phyloP scores from a whole-genome alignment of 345 rosid genomes.

The Ceriops decandra region DNA sequence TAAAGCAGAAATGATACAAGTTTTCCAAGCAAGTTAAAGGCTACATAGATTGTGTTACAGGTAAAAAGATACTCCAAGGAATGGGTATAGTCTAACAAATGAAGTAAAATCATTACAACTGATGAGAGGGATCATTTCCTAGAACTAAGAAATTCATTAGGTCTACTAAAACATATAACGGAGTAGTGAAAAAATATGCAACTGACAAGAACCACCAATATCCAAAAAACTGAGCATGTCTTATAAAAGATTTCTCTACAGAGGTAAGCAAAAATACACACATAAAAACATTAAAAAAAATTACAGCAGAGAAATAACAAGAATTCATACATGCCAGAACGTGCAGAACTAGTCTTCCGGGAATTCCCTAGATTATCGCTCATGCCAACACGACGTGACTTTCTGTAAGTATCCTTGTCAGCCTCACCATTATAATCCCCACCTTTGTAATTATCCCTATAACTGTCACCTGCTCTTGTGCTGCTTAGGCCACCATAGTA shows the following conservation, averaged over 20 bases:
- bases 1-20: background rate
- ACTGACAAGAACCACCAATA: background rate
- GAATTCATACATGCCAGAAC: constrained; percentile 47
- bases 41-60: too few relatives aligned
- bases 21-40: background rate
- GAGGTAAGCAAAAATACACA: background rate
- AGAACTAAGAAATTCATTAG: background rate
- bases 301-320: constrained; percentile 5
- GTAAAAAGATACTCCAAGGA: too few relatives aligned
- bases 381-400: constrained; percentile 40
- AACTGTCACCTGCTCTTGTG: constrained; percentile 51
- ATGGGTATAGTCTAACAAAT: too few relatives aligned
- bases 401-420: constrained; percentile 53
- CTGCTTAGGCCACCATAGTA: constrained; percentile 45
- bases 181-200: background rate
- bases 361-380: constrained; percentile 40
- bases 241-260: background rate
- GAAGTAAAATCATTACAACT: too few relatives aligned
- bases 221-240: background rate
- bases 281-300: background rate
- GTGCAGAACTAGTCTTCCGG: constrained; percentile 44
- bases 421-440: constrained; percentile 33
- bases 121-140: too few relatives aligned
- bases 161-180: background rate
- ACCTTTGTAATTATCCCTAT: constrained; percentile 46